Evolutionary conservation across 2,329 filamentous ascomycete genomes (phyloP).

Genomic region (Verticillium nonalfalfae): DNA sequence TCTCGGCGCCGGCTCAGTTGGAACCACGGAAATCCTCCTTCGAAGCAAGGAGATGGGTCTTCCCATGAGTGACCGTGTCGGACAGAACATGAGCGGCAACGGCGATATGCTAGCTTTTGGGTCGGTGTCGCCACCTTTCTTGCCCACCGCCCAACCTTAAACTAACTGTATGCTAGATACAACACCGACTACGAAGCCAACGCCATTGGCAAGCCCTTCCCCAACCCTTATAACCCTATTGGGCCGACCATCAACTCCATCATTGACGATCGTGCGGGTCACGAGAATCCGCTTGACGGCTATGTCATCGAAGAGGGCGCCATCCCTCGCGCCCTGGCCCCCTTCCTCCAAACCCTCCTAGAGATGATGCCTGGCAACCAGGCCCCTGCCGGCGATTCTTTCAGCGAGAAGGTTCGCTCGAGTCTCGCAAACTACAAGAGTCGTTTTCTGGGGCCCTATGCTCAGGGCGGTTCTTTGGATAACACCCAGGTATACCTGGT

Average conservation of each 20-base stretch:
- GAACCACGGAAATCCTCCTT: slow-evolving; percentile 60
- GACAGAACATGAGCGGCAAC: slow-evolving; percentile 58
- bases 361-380: slow-evolving; percentile 44
- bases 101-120: slow-evolving; percentile 61
- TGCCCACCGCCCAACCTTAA: no score
- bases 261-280: slow-evolving; percentile 50
- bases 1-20: slow-evolving; percentile 58
- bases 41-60: slow-evolving; percentile 54
- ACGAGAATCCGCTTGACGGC: slow-evolving; percentile 50
- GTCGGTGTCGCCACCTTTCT: slow-evolving; percentile 21
- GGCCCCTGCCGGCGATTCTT: slow-evolving; percentile 25
- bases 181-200: slow-evolving; percentile 53
- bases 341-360: slow-evolving; percentile 50
- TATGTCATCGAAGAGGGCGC: slow-evolving; percentile 60
- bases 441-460: slow-evolving; percentile 53
- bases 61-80: slow-evolving; percentile 48
- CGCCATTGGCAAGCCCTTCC: slow-evolving; percentile 43
- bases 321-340: slow-evolving; percentile 49
- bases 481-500: slow-evolving; percentile 58
- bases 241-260: slow-evolving; percentile 58
- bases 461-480: slow-evolving; percentile 46
- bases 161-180: slow-evolving; percentile 34
- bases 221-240: slow-evolving; percentile 43
- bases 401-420: slow-evolving; percentile 36
- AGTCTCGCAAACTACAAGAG: slow-evolving; percentile 43